A percentile compares a stretch with the other conserved stretches of the same genome.
These are phyloP conservation scores for Hebeloma cylindrosporum DNA, from an alignment of 768 basidiomycete genomes.

Conservation along the genomic window DNA sequence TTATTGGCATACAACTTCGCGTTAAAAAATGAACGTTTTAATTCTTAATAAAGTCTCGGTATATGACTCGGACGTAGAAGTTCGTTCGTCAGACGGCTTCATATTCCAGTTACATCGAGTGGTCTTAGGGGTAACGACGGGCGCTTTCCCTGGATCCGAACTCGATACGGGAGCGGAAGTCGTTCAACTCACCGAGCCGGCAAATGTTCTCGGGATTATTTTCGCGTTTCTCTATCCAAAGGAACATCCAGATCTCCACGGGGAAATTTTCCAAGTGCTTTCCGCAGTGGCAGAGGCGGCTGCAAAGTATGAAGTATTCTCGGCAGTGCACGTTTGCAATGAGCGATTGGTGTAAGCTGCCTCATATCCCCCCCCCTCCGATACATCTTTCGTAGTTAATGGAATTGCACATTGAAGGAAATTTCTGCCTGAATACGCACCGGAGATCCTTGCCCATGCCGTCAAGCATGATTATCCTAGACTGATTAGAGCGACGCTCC, in stretches of 20 bases:
- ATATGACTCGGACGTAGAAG: too few species aligned
- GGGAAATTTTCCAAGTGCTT: not conserved
- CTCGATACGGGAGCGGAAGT: not conserved
- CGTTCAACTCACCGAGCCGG: conserved; percentile 1
- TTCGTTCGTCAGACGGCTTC: too few species aligned
- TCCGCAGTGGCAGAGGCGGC: not conserved
- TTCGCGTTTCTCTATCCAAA: conserved; percentile 4
- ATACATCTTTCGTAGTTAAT: too few species aligned
- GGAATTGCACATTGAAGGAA: not conserved
- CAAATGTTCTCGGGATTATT: not conserved
- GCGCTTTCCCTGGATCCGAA: not conserved
- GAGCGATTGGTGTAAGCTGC: not conserved
- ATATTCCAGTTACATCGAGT: too few species aligned
- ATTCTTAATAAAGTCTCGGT: too few species aligned
- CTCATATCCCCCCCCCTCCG: not conserved
- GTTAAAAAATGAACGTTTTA: too few species aligned
- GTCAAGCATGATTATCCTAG: not conserved
- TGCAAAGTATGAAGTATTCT: conserved; percentile 1
- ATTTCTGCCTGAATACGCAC: not conserved
- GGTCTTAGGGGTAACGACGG: too few species aligned
- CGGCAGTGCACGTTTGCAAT: not conserved
- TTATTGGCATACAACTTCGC: too few species aligned
- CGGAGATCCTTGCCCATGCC: not conserved
- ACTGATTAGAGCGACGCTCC: not conserved
- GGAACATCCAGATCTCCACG: not conserved